Evolutionary conservation across 2,329 filamentous ascomycete species (phyloP).

Genomic region (Claviceps sp.): DNA sequence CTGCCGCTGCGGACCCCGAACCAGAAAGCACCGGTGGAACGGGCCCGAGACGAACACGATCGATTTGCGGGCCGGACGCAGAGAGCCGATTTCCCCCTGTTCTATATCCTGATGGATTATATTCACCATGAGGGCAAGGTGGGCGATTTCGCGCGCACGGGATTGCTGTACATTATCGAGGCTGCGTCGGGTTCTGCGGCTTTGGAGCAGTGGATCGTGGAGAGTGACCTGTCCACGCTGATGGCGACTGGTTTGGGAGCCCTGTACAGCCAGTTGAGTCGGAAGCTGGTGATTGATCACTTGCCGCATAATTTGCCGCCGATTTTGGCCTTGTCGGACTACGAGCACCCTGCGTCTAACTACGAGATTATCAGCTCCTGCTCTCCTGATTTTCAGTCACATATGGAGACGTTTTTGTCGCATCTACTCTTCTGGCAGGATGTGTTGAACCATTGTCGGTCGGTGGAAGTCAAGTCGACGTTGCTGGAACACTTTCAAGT

Average conservation of each 20-base stretch:
- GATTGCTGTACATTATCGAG: conserved; percentile 89
- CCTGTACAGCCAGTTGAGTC: conserved; percentile 51
- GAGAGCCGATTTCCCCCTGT: conserved; percentile 86
- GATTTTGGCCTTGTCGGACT: conserved; percentile 81
- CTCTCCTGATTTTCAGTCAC: conserved; percentile 63
- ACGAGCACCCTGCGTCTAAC: conserved; percentile 56
- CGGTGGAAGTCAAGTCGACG: conserved; percentile 81
- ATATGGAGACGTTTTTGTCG: conserved; percentile 85
- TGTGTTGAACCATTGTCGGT: conserved; percentile 88
- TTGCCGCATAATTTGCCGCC: conserved; percentile 63
- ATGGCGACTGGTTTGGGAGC: conserved; percentile 93
- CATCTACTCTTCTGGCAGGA: conserved; percentile 98
- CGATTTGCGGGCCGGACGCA: conserved; percentile 76
- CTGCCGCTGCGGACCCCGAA: conserved; percentile 8
- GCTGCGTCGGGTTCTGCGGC: conserved; percentile 70
- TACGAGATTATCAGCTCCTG: conserved; percentile 63
- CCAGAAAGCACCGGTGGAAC: conserved; percentile 18
- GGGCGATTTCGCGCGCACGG: conserved; percentile 90
- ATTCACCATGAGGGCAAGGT: conserved; percentile 91
- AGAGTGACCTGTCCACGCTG: conserved; percentile 87
- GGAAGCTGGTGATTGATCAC: conserved; percentile 72
- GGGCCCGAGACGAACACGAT: conserved; percentile 48
- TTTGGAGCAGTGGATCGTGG: conserved; percentile 91
- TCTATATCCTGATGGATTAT: conserved; percentile 91
- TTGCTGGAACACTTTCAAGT: conserved; percentile 94